Evolutionary conservation across 2,329 filamentous ascomycete genomes (phyloP).

Genomic region (Fusarium continuum): DNA sequence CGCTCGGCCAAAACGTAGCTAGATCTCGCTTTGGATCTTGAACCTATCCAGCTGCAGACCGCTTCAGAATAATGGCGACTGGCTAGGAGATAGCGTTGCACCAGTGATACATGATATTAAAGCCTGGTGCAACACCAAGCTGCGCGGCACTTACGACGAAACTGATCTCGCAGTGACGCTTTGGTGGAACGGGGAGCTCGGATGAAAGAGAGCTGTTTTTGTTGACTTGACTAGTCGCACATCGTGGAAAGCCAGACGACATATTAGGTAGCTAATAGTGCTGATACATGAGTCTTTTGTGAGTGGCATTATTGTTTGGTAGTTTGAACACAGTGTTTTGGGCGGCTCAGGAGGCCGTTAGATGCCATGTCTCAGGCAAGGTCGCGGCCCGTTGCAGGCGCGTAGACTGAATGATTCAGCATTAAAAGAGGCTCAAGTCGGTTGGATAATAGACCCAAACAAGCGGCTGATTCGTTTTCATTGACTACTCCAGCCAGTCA

Average conservation of each 20-base stretch:
- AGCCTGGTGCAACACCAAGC: conserved; percentile 13
- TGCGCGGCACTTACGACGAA: conserved; percentile 17
- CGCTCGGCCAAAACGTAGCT: not conserved
- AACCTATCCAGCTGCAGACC: not conserved
- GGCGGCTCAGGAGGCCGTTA: not conserved
- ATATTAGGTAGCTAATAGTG: not conserved
- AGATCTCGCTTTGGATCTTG: not conserved
- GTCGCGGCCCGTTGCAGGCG: conserved; percentile 26
- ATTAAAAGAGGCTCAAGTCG: not conserved
- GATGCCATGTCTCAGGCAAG: conserved; percentile 6
- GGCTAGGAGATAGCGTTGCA: conserved; percentile 8
- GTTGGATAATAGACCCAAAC: conserved; percentile 5
- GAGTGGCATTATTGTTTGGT: not conserved
- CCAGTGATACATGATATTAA: conserved; percentile 16
- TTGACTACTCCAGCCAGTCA: not conserved
- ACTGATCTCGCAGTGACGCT: conserved; percentile 17
- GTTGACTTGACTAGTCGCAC: not conserved
- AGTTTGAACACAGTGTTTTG: not conserved
- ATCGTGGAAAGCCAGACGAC: not conserved
- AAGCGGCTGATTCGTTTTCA: conserved; percentile 3
- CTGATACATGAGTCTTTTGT: not conserved
- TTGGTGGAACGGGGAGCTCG: not conserved
- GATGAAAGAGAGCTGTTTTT: conserved; percentile 1
- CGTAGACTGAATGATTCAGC: not conserved
- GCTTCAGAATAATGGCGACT: conserved; percentile 5